A percentile compares a stretch with the other conserved stretches of the same genome.
Evolutionary conservation across 2,329 filamentous ascomycete genomes (phyloP).

Genomic region (Cladosporium phlei): DNA sequence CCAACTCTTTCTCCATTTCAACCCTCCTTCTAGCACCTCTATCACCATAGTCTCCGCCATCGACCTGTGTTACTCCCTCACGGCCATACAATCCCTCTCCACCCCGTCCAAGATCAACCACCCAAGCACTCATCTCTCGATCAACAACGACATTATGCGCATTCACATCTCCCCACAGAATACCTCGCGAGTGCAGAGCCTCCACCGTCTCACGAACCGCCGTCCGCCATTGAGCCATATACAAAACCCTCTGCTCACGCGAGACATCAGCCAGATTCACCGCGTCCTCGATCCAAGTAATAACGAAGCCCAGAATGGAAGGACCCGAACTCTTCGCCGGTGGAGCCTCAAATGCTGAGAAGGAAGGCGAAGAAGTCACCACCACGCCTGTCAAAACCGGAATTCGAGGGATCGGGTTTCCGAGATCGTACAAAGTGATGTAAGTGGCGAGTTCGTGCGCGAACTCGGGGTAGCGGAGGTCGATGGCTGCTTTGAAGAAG

Average conservation of each 20-base stretch:
- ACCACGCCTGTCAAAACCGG: not conserved
- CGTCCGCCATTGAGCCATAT: not conserved
- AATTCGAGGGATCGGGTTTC: not conserved
- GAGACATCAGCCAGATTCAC: not conserved
- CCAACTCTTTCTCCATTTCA: not conserved
- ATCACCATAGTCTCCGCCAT: not conserved
- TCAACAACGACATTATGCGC: constrained; percentile 1
- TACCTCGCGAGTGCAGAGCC: not conserved
- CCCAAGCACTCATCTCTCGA: not conserved
- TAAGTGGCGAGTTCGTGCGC: not conserved
- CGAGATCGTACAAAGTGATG: not conserved
- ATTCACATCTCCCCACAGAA: constrained; percentile 5
- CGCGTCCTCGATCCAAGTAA: not conserved
- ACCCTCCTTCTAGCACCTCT: not conserved
- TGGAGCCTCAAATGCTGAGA: too few species aligned
- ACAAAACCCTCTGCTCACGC: not conserved
- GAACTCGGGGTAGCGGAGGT: not conserved
- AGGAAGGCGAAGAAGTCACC: too few species aligned
- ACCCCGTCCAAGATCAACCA: not conserved
- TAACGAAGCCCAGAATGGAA: not conserved
- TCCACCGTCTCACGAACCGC: not conserved
- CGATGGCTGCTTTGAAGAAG: not conserved
- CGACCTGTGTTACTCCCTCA: not conserved
- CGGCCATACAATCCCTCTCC: not conserved
- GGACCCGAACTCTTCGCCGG: not conserved